Percentiles rank a stretch among this genome's conserved stretches.
These are phyloP conservation scores for Cyphellophora attinorum DNA, from an alignment of 2,329 filamentous ascomycete genomes.

Conservation along the genomic window DNA sequence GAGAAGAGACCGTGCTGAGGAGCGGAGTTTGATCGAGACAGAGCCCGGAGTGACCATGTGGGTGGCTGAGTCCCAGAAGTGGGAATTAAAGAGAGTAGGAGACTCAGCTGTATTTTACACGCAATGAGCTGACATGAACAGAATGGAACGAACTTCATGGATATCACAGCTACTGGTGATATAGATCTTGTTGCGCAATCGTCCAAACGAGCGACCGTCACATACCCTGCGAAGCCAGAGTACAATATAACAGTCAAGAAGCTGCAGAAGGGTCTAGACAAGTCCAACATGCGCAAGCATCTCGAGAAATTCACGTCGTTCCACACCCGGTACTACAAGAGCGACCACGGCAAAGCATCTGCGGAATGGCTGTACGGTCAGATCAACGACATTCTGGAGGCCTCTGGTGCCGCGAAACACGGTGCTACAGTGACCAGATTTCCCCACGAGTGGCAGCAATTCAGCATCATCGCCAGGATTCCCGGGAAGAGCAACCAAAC, in stretches of 20 bases:
- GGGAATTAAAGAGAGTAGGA: slow-evolving; percentile 71
- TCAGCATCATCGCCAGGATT: slow-evolving; percentile 83
- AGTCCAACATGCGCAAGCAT: slow-evolving; percentile 66
- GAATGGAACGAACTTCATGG: slow-evolving; percentile 84
- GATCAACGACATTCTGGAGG: slow-evolving; percentile 61
- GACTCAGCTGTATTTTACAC: not conserved
- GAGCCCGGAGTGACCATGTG: slow-evolving; percentile 73
- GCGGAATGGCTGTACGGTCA: slow-evolving; percentile 76
- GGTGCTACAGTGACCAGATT: slow-evolving; percentile 66
- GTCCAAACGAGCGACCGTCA: slow-evolving; percentile 32
- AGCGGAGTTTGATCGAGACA: slow-evolving; percentile 70
- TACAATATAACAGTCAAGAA: slow-evolving; percentile 58
- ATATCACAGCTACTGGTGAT: slow-evolving; percentile 70
- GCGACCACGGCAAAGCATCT: slow-evolving; percentile 63
- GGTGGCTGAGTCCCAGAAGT: slow-evolving; percentile 93
- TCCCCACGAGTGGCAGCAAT: slow-evolving; percentile 76
- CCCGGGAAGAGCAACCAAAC: slow-evolving; percentile 78
- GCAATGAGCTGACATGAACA: slow-evolving; percentile 27
- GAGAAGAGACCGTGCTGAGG: no score
- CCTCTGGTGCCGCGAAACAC: slow-evolving; percentile 58
- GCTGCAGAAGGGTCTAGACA: slow-evolving; percentile 60
- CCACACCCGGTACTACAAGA: slow-evolving; percentile 51
- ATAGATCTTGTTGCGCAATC: slow-evolving; percentile 41
- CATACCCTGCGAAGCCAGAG: slow-evolving; percentile 57
- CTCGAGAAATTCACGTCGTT: slow-evolving; percentile 59